These are phyloP conservation scores for Pseudogymnoascus pannorum DNA, from an alignment of 2,329 filamentous ascomycete species.

Conservation along the genomic window DNA sequence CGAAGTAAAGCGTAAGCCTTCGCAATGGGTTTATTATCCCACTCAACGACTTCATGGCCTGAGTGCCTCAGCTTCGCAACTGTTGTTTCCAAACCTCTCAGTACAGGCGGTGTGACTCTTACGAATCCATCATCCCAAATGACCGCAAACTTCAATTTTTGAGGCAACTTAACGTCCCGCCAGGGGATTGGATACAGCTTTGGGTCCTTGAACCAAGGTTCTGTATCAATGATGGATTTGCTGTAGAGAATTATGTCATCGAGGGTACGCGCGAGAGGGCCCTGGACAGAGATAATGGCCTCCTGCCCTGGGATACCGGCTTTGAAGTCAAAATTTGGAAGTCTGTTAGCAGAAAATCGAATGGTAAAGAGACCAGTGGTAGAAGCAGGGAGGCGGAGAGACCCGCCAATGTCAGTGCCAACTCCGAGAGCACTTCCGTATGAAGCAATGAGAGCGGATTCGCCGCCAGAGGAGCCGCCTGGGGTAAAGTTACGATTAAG, in stretches of 20 bases:
- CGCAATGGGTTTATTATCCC: conserved; percentile 1
- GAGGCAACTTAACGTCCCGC: conserved; percentile 25
- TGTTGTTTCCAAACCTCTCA: conserved; percentile 29
- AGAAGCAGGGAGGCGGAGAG: conserved; percentile 33
- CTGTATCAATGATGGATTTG: conserved; percentile 28
- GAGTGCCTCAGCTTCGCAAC: conserved; percentile 28
- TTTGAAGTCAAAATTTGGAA: conserved; percentile 31
- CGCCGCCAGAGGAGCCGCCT: conserved; percentile 56
- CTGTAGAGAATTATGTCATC: conserved; percentile 31
- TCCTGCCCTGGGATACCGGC: conserved; percentile 33
- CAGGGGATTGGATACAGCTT: conserved; percentile 34
- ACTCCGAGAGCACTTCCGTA: conserved; percentile 36
- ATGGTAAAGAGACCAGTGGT: conserved; percentile 24
- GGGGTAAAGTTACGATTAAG: conserved; percentile 48
- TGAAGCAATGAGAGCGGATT: conserved; percentile 41
- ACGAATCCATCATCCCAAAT: conserved; percentile 31
- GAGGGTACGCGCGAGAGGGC: conserved; percentile 32
- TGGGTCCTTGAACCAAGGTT: conserved; percentile 33
- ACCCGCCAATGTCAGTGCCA: conserved; percentile 38
- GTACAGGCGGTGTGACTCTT: conserved; percentile 32
- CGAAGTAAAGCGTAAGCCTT: conserved; percentile 3
- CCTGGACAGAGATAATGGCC: conserved; percentile 33
- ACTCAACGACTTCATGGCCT: conserved; percentile 29
- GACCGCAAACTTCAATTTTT: conserved; percentile 32
- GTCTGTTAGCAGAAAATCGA: conserved; percentile 17